These are phyloP conservation scores for Alternaria consortialis DNA, from an alignment of 2,329 filamentous ascomycete species.

Conservation along the genomic window DNA sequence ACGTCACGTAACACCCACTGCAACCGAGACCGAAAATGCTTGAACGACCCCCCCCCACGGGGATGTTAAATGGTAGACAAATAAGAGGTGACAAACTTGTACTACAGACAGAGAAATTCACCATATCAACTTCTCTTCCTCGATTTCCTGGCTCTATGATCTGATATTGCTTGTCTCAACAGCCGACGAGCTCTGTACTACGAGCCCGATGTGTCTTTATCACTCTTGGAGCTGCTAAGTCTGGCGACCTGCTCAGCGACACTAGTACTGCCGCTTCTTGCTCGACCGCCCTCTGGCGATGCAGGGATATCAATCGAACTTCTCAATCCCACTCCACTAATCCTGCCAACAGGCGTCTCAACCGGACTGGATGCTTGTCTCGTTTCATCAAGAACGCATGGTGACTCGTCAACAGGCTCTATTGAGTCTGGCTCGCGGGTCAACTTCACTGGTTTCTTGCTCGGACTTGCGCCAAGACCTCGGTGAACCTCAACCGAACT, in stretches of 20 bases:
- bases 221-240: conserved; percentile 33
- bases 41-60: background rate
- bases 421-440: conserved; percentile 41
- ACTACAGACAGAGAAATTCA: background rate
- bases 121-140: background rate
- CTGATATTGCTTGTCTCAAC: background rate
- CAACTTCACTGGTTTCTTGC: conserved; percentile 23
- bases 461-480: conserved; percentile 47
- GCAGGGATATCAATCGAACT: conserved; percentile 43
- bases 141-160: background rate
- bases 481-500: conserved; percentile 49
- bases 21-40: conserved; percentile 9
- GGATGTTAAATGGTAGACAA: background rate
- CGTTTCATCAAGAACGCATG: conserved; percentile 23
- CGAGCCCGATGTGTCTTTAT: conserved; percentile 6
- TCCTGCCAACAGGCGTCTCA: conserved; percentile 31
- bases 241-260: conserved; percentile 47
- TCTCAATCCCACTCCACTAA: conserved; percentile 42
- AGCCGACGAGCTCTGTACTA: conserved; percentile 1
- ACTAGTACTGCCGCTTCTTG: conserved; percentile 36
- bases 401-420: conserved; percentile 33
- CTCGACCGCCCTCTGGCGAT: conserved; percentile 23
- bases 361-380: conserved; percentile 30
- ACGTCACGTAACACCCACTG: conserved; percentile 19
- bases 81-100: background rate